Conservation (phyloP, 2,329 filamentous ascomycete species). For the Cladosporium sp. region DNA sequence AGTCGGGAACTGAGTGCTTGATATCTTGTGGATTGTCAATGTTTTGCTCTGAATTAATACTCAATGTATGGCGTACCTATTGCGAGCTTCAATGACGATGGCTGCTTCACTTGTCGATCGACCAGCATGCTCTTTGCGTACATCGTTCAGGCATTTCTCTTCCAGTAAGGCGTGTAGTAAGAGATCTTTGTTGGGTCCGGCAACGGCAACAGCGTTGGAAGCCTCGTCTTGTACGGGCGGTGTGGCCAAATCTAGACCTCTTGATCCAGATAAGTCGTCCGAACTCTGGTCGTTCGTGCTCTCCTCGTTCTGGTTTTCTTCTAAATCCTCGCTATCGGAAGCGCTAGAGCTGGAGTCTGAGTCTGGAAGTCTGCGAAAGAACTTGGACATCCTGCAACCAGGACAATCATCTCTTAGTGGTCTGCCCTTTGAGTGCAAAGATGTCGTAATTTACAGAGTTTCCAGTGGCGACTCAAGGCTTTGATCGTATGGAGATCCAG, state of each 20-base stretch:
- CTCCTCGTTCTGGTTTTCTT: background rate
- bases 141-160: constrained; percentile 38
- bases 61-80: constrained; percentile 12
- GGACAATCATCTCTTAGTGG: constrained; percentile 1
- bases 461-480: too few species aligned
- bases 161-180: constrained; percentile 45
- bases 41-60: background rate
- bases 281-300: background rate
- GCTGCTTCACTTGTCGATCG: constrained; percentile 3
- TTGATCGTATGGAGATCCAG: too few species aligned
- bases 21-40: constrained; percentile 33
- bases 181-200: constrained; percentile 28
- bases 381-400: constrained; percentile 11
- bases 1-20: constrained; percentile 35
- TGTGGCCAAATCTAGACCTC: constrained; percentile 1
- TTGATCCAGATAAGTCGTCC: background rate
- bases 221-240: constrained; percentile 2
- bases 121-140: constrained; percentile 28
- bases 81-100: constrained; percentile 2
- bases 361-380: constrained; percentile 11
- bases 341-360: constrained; percentile 8
- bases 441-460: too few species aligned
- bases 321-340: constrained; percentile 7
- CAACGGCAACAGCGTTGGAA: constrained; percentile 1
- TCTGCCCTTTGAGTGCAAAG: background rate